Conservation (phyloP, 2,329 filamentous ascomycete species). For the Aspergillus texensis region DNA sequence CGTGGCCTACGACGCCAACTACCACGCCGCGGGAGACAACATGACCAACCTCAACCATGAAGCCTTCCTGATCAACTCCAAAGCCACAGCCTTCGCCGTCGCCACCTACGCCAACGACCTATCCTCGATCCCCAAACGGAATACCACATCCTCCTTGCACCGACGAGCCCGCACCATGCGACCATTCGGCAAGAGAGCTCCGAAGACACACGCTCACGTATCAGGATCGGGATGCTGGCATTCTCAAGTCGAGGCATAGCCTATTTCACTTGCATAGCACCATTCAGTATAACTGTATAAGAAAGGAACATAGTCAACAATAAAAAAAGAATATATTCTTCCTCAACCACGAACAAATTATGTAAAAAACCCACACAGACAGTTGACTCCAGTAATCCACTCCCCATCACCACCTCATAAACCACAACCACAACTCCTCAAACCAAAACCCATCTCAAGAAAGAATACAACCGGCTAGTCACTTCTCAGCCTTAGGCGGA, state of each 20-base stretch:
- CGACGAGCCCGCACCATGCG: slow-evolving; percentile 2
- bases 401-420: neutral
- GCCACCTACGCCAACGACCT: slow-evolving; percentile 32
- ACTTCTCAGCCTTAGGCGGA: slow-evolving; percentile 62
- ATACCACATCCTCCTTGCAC: neutral
- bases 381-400: neutral
- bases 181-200: slow-evolving; percentile 5
- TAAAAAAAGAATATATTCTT: neutral
- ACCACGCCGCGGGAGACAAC: slow-evolving; percentile 58
- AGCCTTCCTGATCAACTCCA: slow-evolving; percentile 30
- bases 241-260: slow-evolving; percentile 18
- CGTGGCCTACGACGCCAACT: slow-evolving; percentile 59
- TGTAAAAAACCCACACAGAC: no score
- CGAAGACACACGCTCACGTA: slow-evolving; percentile 18
- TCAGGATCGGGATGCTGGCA: slow-evolving; percentile 27
- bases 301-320: neutral
- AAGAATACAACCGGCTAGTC: slow-evolving; percentile 36
- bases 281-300: neutral
- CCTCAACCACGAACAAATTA: neutral
- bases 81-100: slow-evolving; percentile 30
- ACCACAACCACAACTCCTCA: neutral
- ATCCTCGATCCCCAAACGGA: slow-evolving; percentile 22
- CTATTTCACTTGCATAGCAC: neutral
- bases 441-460: neutral
- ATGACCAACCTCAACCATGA: slow-evolving; percentile 54